Conservation (phyloP, 805 yeast species). For the Lipomyces anomalus region DNA sequence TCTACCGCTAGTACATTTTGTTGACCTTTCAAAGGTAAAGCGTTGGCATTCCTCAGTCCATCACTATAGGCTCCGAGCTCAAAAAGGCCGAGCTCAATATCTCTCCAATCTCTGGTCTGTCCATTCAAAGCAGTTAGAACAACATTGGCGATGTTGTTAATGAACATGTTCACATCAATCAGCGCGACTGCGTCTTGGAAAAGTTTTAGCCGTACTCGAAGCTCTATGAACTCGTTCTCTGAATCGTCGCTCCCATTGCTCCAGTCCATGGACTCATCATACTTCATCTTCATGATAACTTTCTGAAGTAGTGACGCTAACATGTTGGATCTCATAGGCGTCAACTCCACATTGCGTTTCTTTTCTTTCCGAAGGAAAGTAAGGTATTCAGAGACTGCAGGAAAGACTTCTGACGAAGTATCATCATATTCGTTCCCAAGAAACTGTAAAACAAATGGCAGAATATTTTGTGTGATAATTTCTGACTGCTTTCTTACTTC, state of each 20-base stretch:
- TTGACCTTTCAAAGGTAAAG: constrained; percentile 55
- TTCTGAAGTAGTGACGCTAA: constrained; percentile 60
- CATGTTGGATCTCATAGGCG: constrained; percentile 38
- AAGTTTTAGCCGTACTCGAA: constrained; percentile 64
- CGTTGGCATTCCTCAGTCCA: constrained; percentile 67
- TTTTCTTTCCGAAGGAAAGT: constrained; percentile 48
- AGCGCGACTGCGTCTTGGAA: constrained; percentile 79
- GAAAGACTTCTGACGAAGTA: constrained; percentile 73
- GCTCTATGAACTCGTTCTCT: constrained; percentile 71
- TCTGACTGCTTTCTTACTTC: constrained; percentile 10
- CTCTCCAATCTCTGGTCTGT: constrained; percentile 56
- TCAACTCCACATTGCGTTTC: constrained; percentile 45
- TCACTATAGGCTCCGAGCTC: constrained; percentile 78
- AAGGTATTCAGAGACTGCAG: constrained; percentile 70
- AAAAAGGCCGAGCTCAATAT: constrained; percentile 77
- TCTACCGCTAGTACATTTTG: constrained; percentile 50
- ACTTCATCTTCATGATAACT: constrained; percentile 71
- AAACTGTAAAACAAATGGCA: constrained; percentile 68
- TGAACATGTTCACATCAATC: constrained; percentile 54
- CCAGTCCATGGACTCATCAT: constrained; percentile 68
- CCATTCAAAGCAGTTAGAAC: constrained; percentile 44
- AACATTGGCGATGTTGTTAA: constrained; percentile 55
- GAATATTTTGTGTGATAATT: constrained; percentile 45
- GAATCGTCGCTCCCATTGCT: constrained; percentile 53
- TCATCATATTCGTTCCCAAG: constrained; percentile 84